Conservation (phyloP, 129 eudicot genomes). For the Lonicera japonica region DNA sequence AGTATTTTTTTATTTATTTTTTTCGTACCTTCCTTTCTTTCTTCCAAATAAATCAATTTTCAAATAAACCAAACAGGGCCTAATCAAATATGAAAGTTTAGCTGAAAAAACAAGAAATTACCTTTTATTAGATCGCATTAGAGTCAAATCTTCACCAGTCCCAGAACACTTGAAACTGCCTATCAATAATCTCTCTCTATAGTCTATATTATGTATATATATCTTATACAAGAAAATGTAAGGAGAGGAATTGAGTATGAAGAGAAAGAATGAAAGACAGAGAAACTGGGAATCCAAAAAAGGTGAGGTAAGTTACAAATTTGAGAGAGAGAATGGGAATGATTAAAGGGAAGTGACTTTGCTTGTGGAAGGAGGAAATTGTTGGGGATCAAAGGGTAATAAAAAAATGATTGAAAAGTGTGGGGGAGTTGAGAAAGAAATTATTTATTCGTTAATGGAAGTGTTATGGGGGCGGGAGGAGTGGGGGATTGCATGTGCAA, state of each 20-base stretch:
- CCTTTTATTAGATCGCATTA: not conserved
- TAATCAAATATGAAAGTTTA: not conserved
- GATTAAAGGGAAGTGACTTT: conserved; percentile 6
- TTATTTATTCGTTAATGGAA: not conserved
- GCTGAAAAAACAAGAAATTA: not conserved
- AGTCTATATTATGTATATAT: too few species aligned
- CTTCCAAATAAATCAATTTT: not conserved
- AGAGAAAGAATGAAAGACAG: not conserved
- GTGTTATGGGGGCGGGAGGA: conserved; percentile 9
- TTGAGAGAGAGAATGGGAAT: conserved; percentile 4
- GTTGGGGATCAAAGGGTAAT: not conserved
- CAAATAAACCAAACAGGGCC: not conserved
- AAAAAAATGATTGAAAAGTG: not conserved
- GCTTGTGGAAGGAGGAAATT: conserved; percentile 17
- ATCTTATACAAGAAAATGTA: too few species aligned
- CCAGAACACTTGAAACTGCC: not conserved
- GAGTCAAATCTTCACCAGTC: too few species aligned
- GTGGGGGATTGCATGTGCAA: conserved; percentile 9
- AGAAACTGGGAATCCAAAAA: not conserved
- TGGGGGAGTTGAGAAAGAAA: not conserved
- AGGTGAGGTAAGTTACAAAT: not conserved
- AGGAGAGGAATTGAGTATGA: too few species aligned
- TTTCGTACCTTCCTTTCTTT: too few species aligned
- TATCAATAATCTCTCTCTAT: not conserved
- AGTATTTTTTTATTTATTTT: too few species aligned